A percentile compares a stretch with the other conserved stretches of the same genome.
phyloP scores from a whole-genome alignment of 2,329 filamentous ascomycete species.

The Elsinoe perseae region DNA sequence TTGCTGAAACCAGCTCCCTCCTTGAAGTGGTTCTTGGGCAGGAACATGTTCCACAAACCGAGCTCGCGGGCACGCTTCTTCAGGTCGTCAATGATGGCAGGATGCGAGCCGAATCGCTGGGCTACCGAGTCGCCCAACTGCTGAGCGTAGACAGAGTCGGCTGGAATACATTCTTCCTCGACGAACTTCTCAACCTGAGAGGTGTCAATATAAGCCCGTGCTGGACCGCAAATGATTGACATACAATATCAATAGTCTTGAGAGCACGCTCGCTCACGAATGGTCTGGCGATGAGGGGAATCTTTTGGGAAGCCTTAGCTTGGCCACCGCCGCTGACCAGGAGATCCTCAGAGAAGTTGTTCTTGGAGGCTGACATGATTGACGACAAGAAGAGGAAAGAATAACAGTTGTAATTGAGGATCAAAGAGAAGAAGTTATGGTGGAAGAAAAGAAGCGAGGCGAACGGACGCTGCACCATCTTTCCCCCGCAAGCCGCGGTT shows the following conservation, averaged over 20 bases:
- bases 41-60: constrained; percentile 97
- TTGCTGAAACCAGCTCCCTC: constrained; percentile 93
- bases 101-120: constrained; percentile 71
- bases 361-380: constrained; percentile 30
- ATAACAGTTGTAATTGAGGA: neutral
- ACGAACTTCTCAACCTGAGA: constrained; percentile 82
- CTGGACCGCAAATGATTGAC: constrained; percentile 19
- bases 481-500: constrained; percentile 8
- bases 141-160: constrained; percentile 71
- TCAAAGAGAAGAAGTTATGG: neutral
- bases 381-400: neutral
- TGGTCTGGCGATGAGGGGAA: constrained; percentile 51
- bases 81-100: constrained; percentile 75
- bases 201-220: constrained; percentile 15
- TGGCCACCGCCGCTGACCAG: constrained; percentile 26
- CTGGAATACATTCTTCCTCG: constrained; percentile 74
- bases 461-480: neutral
- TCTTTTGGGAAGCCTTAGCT: constrained; percentile 45
- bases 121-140: constrained; percentile 66
- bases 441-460: neutral
- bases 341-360: constrained; percentile 28
- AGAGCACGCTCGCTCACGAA: constrained; percentile 78
- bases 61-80: constrained; percentile 75
- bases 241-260: constrained; percentile 68
- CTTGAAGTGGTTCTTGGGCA: constrained; percentile 89